Base-by-base conservation (phyloP, 345 rosid species). In the Lepidium didymum region DNA sequence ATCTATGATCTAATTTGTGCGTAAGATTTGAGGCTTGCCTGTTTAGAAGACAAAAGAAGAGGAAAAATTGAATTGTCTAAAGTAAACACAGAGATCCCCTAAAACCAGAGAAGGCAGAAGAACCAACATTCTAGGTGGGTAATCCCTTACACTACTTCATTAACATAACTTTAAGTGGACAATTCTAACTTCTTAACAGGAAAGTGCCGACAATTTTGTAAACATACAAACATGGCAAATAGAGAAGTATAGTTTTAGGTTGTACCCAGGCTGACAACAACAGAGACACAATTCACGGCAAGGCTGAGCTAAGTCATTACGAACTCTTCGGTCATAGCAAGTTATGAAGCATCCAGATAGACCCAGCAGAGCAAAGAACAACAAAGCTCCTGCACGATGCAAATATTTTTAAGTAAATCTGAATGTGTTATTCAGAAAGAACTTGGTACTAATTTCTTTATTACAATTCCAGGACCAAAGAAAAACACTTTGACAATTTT, bases 321-420 rank as follows among this genome's bases (percentile, higher is more conserved):
- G 91, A 60, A 95, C 99, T 81, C 99, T 89, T 41, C 96, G 86
- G 73, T 95, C 99, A 62, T 95, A 95, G 81, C 96, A 91, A 57
- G 99, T 95, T 72, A 95, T 91, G 81, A 95, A 86, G 85, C 99
- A 95, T 59, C 99, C 98, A 47, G 97, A 91, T 57, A 95, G 81
- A 66, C 99, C 99, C 93, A 95, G 84, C 80, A 95, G 82, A 75
- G 99, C 97, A 67, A 95, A 91, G 77, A 95, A 91, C 23, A 91
- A 76, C 42, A 95, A 77, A 27, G 99, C 98, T 72, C 99, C 99
- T 95, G 94, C 18, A 60, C 52, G 54, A 34, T 68, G 41, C 38
- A 57, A 36, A 38, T 23, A 33, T 18, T 38, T 35, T 71, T 68
- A 14, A 31, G 65, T 43, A 56, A 54, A 38, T 56, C 19, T 44